A percentile compares a stretch with the other conserved stretches of the same genome.
These are phyloP conservation scores for Fraxinus angustifolia DNA, from an alignment of 305 asterid genomes.

Conservation along the genomic window DNA sequence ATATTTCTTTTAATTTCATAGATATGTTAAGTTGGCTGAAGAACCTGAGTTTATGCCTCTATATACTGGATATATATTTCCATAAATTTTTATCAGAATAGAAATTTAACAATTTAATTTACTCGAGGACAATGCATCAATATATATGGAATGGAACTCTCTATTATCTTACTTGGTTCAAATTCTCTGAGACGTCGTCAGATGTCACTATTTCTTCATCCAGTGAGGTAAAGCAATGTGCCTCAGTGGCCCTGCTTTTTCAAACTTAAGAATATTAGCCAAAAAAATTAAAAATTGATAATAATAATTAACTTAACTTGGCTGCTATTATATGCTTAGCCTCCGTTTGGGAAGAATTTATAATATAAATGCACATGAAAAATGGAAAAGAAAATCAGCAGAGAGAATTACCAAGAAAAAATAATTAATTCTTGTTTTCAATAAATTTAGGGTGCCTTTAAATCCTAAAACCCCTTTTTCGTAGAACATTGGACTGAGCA, in stretches of 20 bases:
- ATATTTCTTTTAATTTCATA: neutral
- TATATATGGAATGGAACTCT: neutral
- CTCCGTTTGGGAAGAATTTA: neutral
- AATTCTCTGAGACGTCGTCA: neutral
- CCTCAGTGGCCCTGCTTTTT: neutral
- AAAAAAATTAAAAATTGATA: no score
- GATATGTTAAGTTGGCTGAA: neutral
- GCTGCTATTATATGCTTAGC: neutral
- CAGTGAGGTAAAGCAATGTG: neutral
- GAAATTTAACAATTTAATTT: neutral
- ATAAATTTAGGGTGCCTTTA: no score
- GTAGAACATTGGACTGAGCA: neutral
- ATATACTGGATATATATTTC: neutral
- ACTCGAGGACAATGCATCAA: neutral
- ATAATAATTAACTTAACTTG: neutral
- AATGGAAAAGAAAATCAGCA: neutral
- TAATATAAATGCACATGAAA: neutral
- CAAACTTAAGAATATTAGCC: neutral
- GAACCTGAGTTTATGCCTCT: neutral
- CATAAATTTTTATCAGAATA: neutral
- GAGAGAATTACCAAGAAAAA: neutral
- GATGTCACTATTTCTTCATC: neutral
- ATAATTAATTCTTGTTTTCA: neutral
- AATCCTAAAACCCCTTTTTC: neutral
- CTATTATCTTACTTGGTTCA: neutral